These are phyloP conservation scores for Tetrahymena malaccensis DNA, from an alignment of 73 alveolate genomes.

Conservation along the genomic window DNA sequence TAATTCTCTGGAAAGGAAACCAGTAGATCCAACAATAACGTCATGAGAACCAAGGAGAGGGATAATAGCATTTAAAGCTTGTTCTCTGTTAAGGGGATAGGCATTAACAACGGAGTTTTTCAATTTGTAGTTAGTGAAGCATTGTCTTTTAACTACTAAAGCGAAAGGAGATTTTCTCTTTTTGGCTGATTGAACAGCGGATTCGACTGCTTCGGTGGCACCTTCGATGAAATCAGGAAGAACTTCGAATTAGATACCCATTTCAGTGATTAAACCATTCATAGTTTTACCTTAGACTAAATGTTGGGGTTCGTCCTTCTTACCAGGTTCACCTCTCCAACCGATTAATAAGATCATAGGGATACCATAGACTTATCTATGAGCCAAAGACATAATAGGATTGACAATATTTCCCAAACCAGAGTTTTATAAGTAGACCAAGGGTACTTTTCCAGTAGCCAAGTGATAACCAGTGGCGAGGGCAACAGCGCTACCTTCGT, in stretches of 20 bases:
- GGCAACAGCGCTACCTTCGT: slow-evolving; percentile 88
- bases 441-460: slow-evolving; percentile 79
- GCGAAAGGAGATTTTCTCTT: slow-evolving; percentile 74
- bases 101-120: slow-evolving; percentile 6
- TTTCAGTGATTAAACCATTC: slow-evolving; percentile 58
- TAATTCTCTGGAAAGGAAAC: slow-evolving; percentile 83
- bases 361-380: slow-evolving; percentile 81
- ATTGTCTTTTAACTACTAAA: slow-evolving; percentile 67
- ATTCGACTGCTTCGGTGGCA: slow-evolving; percentile 53
- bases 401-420: slow-evolving; percentile 88
- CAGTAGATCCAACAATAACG: slow-evolving; percentile 73
- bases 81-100: slow-evolving; percentile 56
- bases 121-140: slow-evolving; percentile 66
- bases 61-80: slow-evolving; percentile 48
- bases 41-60: slow-evolving; percentile 46
- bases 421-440: slow-evolving; percentile 82
- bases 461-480: slow-evolving; percentile 88
- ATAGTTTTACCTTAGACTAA: slow-evolving; percentile 77
- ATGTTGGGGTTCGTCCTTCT: slow-evolving; percentile 92
- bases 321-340: slow-evolving; percentile 96
- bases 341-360: slow-evolving; percentile 84
- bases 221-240: slow-evolving; percentile 84
- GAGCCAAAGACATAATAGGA: slow-evolving; percentile 73
- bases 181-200: slow-evolving; percentile 35
- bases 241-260: slow-evolving; percentile 76